Conservation (phyloP, 495 filamentous ascomycete species). For the Daldinia vernicosa region DNA sequence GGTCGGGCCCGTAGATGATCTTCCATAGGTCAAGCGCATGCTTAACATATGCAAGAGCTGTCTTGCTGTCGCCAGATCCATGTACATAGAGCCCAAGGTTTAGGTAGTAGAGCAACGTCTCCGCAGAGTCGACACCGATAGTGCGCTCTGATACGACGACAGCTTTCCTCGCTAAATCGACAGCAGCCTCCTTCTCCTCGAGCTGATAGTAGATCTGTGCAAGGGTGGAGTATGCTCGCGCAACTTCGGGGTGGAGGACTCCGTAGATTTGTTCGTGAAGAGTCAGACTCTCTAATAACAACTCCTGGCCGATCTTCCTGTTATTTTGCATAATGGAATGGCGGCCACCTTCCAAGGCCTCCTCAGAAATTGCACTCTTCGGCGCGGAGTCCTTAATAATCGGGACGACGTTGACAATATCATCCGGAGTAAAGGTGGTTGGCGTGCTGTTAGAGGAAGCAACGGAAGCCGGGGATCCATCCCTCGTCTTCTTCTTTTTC, state of each 20-base stretch:
- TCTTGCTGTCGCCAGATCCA: slow-evolving; percentile 83
- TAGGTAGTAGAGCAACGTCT: slow-evolving; percentile 93
- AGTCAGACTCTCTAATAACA: slow-evolving; percentile 92
- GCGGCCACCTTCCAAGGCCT: slow-evolving; percentile 92
- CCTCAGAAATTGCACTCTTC: slow-evolving; percentile 88
- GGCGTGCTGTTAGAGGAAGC: slow-evolving; percentile 56
- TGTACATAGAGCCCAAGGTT: slow-evolving; percentile 97
- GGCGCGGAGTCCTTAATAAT: slow-evolving; percentile 93
- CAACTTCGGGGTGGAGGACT: slow-evolving; percentile 95
- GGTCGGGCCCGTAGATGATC: slow-evolving; percentile 89
- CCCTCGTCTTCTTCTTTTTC: slow-evolving; percentile 78
- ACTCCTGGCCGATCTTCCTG: slow-evolving; percentile 94
- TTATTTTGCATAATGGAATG: slow-evolving; percentile 94
- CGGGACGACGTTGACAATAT: slow-evolving; percentile 90
- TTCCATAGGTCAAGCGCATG: slow-evolving; percentile 97
- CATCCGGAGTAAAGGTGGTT: slow-evolving; percentile 80
- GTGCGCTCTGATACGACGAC: slow-evolving; percentile 96
- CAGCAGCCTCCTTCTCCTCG: slow-evolving; percentile 92
- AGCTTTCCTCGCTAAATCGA: slow-evolving; percentile 95
- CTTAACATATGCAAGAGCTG: slow-evolving; percentile 83
- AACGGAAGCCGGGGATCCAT: slow-evolving; percentile 61
- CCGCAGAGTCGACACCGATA: slow-evolving; percentile 89
- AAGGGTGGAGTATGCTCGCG: slow-evolving; percentile 90
- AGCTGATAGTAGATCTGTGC: slow-evolving; percentile 95
- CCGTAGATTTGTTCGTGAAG: slow-evolving; percentile 99